These are phyloP conservation scores for Kluyveromyces sp. DNA, from an alignment of 1,139 yeast genomes.

Conservation along the genomic window DNA sequence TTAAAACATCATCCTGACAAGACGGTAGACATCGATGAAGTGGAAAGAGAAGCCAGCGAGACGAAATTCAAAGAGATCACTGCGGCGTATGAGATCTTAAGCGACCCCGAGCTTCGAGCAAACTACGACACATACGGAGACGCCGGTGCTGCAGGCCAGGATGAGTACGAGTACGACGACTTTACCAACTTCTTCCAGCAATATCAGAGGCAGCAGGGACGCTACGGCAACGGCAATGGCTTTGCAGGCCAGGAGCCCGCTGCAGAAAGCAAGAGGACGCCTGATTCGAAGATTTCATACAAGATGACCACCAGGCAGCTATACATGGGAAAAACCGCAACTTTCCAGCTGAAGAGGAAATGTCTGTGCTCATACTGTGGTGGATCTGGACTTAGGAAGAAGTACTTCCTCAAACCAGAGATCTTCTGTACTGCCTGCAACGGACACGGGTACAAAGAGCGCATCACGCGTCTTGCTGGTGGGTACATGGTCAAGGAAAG, in stretches of 20 bases:
- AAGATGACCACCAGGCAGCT: slow-evolving; percentile 47
- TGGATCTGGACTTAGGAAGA: slow-evolving; percentile 52
- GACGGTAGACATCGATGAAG: slow-evolving; percentile 49
- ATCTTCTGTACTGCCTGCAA: slow-evolving; percentile 60
- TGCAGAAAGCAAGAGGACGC: slow-evolving; percentile 37
- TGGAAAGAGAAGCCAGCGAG: slow-evolving; percentile 54
- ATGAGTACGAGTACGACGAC: slow-evolving; percentile 46
- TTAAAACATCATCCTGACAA: slow-evolving; percentile 76
- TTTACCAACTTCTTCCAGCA: slow-evolving; percentile 59
- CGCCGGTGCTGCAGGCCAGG: slow-evolving; percentile 36
- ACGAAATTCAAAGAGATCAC: slow-evolving; percentile 66
- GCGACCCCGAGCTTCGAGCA: slow-evolving; percentile 52
- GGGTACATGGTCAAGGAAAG: slow-evolving; percentile 65
- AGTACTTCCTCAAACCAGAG: slow-evolving; percentile 38
- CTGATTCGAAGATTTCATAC: slow-evolving; percentile 62
- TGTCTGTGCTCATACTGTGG: slow-evolving; percentile 63
- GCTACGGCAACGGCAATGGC: slow-evolving; percentile 8
- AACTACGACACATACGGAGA: slow-evolving; percentile 55
- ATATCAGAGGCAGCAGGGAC: slow-evolving; percentile 9
- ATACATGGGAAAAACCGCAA: slow-evolving; percentile 73
- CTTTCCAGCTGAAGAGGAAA: slow-evolving; percentile 67
- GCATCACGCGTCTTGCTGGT: slow-evolving; percentile 62
- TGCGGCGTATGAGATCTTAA: slow-evolving; percentile 69
- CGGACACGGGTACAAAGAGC: slow-evolving; percentile 62
- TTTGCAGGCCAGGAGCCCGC: slow-evolving; percentile 9